Base-by-base conservation (phyloP, 1,284 basidiomycete species). In the Paramarasmius palmivorus region DNA sequence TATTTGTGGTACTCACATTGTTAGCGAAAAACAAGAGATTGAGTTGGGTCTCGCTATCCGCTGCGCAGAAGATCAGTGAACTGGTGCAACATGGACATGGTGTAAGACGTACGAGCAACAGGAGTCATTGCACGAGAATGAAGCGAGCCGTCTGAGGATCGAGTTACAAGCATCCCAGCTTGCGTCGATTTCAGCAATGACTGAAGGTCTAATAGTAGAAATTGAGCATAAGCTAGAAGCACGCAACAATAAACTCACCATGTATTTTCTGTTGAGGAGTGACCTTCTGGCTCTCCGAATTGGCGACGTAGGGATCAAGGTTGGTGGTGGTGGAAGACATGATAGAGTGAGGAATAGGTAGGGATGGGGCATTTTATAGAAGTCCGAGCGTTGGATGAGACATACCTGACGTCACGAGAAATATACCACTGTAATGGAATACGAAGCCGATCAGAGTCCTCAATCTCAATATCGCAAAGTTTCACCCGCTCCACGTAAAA, bases 41-140 rank as follows among this genome's bases (percentile, higher is more conserved):
- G 41, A 44, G 62, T 57, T 84, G 77, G 19, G 72, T 75, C 10
- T 77, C 73, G 12, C 61, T 63, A 51, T 71, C 65, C 3, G 77
- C 85, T 88, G 54, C 3, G 51, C 10, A 49, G 14, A n/a, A 34
- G 20, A 22, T 32, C 53, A 25, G 38, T 35, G 50, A 32, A 25
- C 35, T 40, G 38, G 52, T 39, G n/a, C 34, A 29, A 25, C 47
- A 9, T 39, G 44, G 37, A 39, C 29, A 49, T 37, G 34, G n/a
- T 15, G 2, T 37, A 36, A 12, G 20, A 73, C 83, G 56, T 66
- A 90, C 88, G 82, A 47, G 78, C 73, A 6, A 80, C 74, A 17
- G 89, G 87, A n/a, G 79, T 78, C 93, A 94, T 96, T 35, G 89
- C 88, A 49, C 93, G 81, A 7, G 91, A 85, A 68, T 95, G 93